Evolutionary conservation across 225 moss, liverwort and hornwort genomes (phyloP), one percentile per base, ranked within the genome.

Genomic region (Pleurozium schreberi): DNA sequence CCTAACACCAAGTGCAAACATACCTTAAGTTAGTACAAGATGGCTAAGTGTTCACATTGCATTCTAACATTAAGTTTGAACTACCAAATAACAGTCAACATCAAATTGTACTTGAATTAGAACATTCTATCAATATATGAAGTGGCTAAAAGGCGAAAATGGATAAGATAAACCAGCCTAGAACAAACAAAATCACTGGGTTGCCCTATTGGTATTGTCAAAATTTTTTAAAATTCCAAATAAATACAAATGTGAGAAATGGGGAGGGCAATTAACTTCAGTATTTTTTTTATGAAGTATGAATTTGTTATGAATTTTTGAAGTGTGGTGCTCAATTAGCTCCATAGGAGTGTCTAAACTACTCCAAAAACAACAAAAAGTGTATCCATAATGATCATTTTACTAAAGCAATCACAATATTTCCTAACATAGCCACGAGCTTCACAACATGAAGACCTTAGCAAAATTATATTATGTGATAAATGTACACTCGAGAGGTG

Each of bases 111-210:
- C 52, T 6, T 59, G 23, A 22, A 59, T 59, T 59, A 59, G 22
- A 59, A 26, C 25, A 60, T 60, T 60, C 26, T 60, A 60, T 4
- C 3, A 26, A 26, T 45, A 45, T 11, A 0, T 45, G 18, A 7
- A 49, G 9, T 49, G 47, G 31, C 2, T 6, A 47, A 49, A 47
- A 10, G 47, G 7, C 3, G 6, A 31, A 6, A 74, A 18, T 47
- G 2, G 2, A 0, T 19, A 30, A 47, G 17, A 0, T 45, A 18
- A 47, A 18, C 6, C 0, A 45, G 0, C 6, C 6, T 30, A 30
- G 6, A 2, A 30, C 2, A 74, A 0, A 2, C 6, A 74, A 10
- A 74, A 11, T 47, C 30, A 47, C 2, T 45, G 1, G 0, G 17
- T 45, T 45, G 3, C 0, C 18, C 0, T 31, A 0, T 3, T 30